Evolutionary conservation across 2,329 filamentous ascomycete species (phyloP), one percentile per base, ranked within the genome.

Genomic region (Teratosphaeria destructans): DNA sequence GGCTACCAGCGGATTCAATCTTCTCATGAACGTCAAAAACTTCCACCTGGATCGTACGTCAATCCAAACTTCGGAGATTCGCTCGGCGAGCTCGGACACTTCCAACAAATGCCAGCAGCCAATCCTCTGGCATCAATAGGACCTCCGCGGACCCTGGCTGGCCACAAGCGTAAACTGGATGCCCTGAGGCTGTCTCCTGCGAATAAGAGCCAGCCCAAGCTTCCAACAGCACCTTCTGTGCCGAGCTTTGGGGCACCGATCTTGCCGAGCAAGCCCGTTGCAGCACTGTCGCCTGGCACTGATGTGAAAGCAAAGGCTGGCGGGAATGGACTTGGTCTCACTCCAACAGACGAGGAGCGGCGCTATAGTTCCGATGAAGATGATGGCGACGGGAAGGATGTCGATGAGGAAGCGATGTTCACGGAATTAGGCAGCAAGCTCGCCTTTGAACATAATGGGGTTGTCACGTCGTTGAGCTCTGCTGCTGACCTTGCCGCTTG

Each of bases 401-500:
- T 83, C 58, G 87, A 91, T 66, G 89, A 93, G 74, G 86, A 89
- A 75, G 80, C 82, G 56, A 43, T 75, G 73, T 62, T 63, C 37
- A 62, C 71, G 58, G 71, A 68, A 43, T 61, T 69, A 60, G 74
- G 72, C 66, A 57, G 60, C 3, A 66, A 68, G 23, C 63, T 73
- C 26, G 66, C 62, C 37, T 80, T 86, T 63, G 80, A 82, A 59
- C 82, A 84, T 66, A 77, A 79, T 64, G 81, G 82, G n/a, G 72
- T 78, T 66, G 77, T 81, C 53, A 71, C 81, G 3, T 79, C 76
- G 0, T 71, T 87, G 27, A 77, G 78, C 58, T 79, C 78, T 6
- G 71, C 80, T 16, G 82, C 83, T 60, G 91, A 96, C 69, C 80
- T 96, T 59, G 82, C 84, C 27, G 83, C 84, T 6, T 97, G 90